Evolutionary conservation across 2,329 filamentous ascomycete species (phyloP).

Genomic region (Diaporthe capsici): DNA sequence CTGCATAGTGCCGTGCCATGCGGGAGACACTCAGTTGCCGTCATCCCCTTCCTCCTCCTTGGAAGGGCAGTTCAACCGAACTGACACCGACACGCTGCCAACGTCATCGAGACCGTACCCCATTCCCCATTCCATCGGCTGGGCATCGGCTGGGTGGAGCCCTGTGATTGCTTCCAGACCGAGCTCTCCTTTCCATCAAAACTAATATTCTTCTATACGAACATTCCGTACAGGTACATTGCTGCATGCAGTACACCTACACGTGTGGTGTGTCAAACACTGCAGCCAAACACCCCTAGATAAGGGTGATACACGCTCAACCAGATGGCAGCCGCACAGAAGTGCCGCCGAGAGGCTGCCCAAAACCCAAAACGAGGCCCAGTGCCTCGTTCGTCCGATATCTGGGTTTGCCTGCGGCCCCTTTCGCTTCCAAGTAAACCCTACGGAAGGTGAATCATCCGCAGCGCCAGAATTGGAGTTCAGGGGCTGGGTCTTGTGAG

Average conservation of each 20-base stretch:
- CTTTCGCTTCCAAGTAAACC: constrained; percentile 8
- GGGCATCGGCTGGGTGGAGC: constrained; percentile 1
- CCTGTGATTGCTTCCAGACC: background rate
- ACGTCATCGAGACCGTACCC: constrained; percentile 7
- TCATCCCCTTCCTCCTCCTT: background rate
- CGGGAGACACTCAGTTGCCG: background rate
- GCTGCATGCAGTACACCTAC: too few species aligned
- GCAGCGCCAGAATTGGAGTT: constrained; percentile 15
- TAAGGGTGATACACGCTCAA: constrained; percentile 8
- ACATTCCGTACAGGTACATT: background rate
- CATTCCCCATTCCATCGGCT: background rate
- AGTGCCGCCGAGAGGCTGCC: constrained; percentile 8
- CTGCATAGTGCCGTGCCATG: constrained; percentile 10
- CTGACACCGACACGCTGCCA: constrained; percentile 1
- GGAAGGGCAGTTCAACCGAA: background rate
- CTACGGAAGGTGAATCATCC: constrained; percentile 15
- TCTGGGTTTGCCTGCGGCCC: background rate
- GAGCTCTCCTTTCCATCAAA: background rate
- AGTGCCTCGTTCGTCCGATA: constrained; percentile 27
- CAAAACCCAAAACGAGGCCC: constrained; percentile 8
- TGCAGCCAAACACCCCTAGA: background rate
- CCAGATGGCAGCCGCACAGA: constrained; percentile 29
- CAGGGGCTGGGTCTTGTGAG: constrained; percentile 12
- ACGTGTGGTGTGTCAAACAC: background rate
- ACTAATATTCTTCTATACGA: background rate